Base-by-base conservation (phyloP, 2,329 filamentous ascomycete genomes). In the Nemania serpens region DNA sequence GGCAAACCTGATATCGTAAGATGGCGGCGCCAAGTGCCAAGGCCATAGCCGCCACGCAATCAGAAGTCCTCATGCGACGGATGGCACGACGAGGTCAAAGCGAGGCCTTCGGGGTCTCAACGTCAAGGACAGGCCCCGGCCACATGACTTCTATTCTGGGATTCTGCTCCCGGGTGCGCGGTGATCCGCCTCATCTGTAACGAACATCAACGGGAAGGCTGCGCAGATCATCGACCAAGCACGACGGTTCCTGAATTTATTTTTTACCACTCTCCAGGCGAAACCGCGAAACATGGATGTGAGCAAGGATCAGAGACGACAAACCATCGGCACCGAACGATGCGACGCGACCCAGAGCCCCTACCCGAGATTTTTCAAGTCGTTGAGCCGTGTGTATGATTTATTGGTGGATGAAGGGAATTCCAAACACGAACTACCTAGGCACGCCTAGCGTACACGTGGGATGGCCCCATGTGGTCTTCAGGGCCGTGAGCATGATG, bases 321-420 rank as follows among this genome's bases (percentile, higher is more conserved):
- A 55, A 58, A 57, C 47, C 43, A 54, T 46, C 34, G 25, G 25
- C 48, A 59, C 49, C 36, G 11, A 22, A 13, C 58, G 58, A 61
- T 47, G 50, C 55, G 58, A 61, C 58, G 58, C 58, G 57, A 53
- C 25, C 48, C 52, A 60, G 61, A 22, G 39, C 60, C 60, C 60
- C 50, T 57, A 60, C 58, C 58, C 58, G 36, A 57, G 43, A 42
- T 36, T 20, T 12, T 41, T 6, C 13, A 2, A 29, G 25, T 7
- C 25, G 25, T 29, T 7, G 25, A 29, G 25, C 25, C 7, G 25
- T 29, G 25, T 7, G 25, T 29, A 29, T 29, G 7, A 29, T 7
- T 3, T 4, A 29, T 29, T 29, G 25, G 25, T 7, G 25, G 25
- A 29, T 29, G 45, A 47, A 11, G 22, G n/a, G 17, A 49, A 50